Percentiles rank a stretch among this genome's conserved stretches.
phyloP scores from a whole-genome alignment of 495 filamentous ascomycete genomes.

The Amphirosellinia nigrospora region DNA sequence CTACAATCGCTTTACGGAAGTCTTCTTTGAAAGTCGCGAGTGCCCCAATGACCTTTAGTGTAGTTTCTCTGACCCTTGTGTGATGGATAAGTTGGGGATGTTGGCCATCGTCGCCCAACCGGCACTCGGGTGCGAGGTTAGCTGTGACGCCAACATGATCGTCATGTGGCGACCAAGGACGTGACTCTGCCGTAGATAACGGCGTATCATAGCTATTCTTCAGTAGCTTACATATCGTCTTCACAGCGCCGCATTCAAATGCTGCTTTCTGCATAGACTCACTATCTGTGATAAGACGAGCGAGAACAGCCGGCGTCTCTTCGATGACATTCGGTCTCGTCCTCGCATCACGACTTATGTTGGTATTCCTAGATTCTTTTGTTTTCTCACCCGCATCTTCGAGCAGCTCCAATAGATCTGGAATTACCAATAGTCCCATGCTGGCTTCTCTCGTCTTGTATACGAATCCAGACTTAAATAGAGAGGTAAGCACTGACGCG shows the following conservation, averaged over 20 bases:
- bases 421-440: constrained; percentile 72
- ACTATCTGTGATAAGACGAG: constrained; percentile 78
- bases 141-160: constrained; percentile 22
- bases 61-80: constrained; percentile 76
- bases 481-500: constrained; percentile 75
- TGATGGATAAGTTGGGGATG: constrained; percentile 71
- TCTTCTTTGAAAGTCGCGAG: constrained; percentile 82
- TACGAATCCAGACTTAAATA: constrained; percentile 72
- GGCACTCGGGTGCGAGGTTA: constrained; percentile 38
- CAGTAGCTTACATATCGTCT: constrained; percentile 73
- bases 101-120: constrained; percentile 67
- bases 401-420: constrained; percentile 73
- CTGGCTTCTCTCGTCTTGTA: constrained; percentile 65
- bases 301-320: constrained; percentile 74
- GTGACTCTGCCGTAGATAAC: constrained; percentile 43
- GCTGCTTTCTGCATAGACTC: constrained; percentile 79
- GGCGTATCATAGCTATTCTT: constrained; percentile 68
- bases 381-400: constrained; percentile 53
- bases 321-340: constrained; percentile 64
- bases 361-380: constrained; percentile 37
- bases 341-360: constrained; percentile 43
- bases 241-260: constrained; percentile 77
- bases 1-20: constrained; percentile 82
- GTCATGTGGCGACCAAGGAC: constrained; percentile 50
- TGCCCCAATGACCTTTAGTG: constrained; percentile 79